These are phyloP conservation scores for Blastobotrys attinorum DNA, from an alignment of 805 yeast genomes.

Conservation along the genomic window DNA sequence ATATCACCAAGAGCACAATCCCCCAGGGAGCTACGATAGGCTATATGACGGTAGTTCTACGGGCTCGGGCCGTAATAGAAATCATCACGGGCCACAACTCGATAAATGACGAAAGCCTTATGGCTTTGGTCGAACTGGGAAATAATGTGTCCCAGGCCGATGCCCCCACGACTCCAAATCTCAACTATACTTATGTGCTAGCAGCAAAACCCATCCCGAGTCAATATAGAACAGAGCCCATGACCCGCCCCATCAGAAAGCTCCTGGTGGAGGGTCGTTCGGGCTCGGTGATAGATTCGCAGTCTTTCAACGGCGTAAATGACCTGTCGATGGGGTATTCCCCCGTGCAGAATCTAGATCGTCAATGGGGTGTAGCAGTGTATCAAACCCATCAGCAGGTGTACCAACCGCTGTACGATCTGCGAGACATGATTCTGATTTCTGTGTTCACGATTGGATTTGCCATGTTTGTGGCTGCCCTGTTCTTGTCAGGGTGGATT, in stretches of 20 bases:
- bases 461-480: conserved; percentile 60
- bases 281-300: conserved; percentile 35
- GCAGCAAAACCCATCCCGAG: not conserved
- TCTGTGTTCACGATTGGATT: conserved; percentile 57
- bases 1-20: conserved; percentile 4
- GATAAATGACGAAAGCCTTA: conserved; percentile 8
- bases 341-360: conserved; percentile 35
- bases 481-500: conserved; percentile 74
- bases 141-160: not conserved
- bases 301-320: not conserved
- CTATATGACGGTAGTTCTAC: conserved; percentile 52
- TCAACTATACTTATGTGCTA: not conserved
- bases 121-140: conserved; percentile 12
- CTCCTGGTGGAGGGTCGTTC: conserved; percentile 20
- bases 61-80: conserved; percentile 36
- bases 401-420: conserved; percentile 51
- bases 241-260: not conserved
- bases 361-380: conserved; percentile 63
- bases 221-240: not conserved
- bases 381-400: conserved; percentile 55
- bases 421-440: conserved; percentile 65
- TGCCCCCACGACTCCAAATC: not conserved
- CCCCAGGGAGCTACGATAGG: conserved; percentile 34
- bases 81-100: conserved; percentile 32
- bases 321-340: conserved; percentile 52